phyloP scores from a whole-genome alignment of 257 asterid genomes.

The Solanum dulcamara region DNA sequence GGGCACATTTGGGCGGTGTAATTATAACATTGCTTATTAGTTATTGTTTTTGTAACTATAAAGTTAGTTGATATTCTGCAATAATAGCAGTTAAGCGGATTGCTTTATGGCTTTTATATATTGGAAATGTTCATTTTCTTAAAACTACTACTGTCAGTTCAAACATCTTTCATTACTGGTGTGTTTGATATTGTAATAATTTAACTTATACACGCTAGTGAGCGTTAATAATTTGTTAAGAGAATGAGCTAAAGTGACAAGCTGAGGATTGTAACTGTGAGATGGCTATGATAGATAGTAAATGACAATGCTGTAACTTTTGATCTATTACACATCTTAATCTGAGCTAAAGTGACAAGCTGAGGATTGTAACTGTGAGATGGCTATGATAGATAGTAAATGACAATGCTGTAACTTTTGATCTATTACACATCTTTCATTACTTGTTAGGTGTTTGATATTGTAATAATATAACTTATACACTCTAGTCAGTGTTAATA shows the following conservation, averaged over 20 bases:
- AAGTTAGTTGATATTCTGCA: neutral
- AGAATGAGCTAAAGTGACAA: neutral
- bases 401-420: too few relatives aligned
- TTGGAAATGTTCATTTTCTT: neutral
- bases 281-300: neutral
- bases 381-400: neutral
- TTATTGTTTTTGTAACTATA: neutral
- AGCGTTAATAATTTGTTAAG: neutral
- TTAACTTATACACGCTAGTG: neutral
- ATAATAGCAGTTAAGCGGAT: neutral
- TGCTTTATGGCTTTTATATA: neutral
- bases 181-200: neutral
- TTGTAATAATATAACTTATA: neutral
- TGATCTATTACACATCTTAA: too few relatives aligned
- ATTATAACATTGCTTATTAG: neutral
- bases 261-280: neutral
- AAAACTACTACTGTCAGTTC: neutral
- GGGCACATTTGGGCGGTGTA: neutral
- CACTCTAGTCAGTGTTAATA: neutral
- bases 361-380: neutral
- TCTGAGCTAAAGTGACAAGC: neutral
- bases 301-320: too few relatives aligned
- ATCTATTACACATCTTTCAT: too few relatives aligned
- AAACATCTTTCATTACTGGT: neutral
- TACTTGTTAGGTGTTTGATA: neutral